Conservation (phyloP, 345 rosid genomes). For the Rhodamnia argentea region DNA sequence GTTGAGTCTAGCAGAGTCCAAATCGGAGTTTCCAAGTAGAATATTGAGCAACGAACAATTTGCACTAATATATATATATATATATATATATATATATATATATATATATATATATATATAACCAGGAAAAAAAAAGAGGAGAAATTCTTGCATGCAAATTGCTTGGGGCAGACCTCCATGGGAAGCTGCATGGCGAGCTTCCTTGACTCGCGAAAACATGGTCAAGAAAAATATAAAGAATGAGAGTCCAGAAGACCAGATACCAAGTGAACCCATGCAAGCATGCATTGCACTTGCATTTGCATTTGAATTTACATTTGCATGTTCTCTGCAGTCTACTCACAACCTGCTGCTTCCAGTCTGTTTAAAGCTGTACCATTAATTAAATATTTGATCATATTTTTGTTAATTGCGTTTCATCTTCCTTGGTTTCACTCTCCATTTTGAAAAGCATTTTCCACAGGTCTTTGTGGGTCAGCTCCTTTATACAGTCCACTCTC, state of each 20-base stretch:
- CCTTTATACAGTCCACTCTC: background rate
- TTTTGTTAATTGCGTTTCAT: background rate
- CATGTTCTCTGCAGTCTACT: background rate
- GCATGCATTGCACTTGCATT: background rate
- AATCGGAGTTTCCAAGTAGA: background rate
- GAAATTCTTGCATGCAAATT: background rate
- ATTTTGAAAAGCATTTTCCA: background rate
- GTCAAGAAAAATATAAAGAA: background rate
- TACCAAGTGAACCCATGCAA: background rate
- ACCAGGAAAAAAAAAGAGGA: background rate
- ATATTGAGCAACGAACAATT: background rate
- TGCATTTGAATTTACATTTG: background rate
- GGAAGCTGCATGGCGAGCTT: background rate
- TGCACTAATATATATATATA: background rate
- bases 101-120: background rate
- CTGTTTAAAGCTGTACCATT: background rate
- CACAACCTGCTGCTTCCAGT: background rate
- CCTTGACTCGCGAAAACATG: background rate
- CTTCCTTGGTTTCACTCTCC: background rate
- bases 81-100: too few relatives aligned
- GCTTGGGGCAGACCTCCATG: background rate
- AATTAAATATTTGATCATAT: background rate
- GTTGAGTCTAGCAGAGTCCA: background rate
- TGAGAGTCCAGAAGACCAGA: background rate
- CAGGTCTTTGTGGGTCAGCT: background rate